Evolutionary conservation across 352 stramenopile species (phyloP).

Genomic region (Aphanomyces euteiches): DNA sequence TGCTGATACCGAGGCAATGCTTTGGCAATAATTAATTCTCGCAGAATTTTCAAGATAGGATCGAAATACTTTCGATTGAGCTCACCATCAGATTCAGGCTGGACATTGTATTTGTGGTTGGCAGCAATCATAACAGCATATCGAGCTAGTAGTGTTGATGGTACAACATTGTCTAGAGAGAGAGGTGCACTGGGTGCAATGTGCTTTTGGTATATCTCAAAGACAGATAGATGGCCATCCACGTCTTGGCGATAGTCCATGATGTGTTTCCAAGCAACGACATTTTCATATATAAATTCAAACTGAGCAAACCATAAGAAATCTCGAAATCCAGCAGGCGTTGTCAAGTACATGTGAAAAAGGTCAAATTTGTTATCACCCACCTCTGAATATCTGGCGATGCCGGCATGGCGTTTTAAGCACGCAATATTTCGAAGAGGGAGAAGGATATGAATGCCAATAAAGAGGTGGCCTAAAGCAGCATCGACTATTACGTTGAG

Average conservation of each 20-base stretch:
- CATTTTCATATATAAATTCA: conserved; percentile 8
- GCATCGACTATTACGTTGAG: conserved; percentile 8
- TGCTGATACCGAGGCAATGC: conserved; percentile 20
- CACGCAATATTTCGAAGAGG: neutral
- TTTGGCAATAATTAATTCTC: neutral
- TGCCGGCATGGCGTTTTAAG: neutral
- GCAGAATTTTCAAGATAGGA: neutral
- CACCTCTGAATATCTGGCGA: neutral
- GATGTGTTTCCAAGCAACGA: conserved; percentile 9
- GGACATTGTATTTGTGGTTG: conserved; percentile 31
- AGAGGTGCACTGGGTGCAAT: neutral
- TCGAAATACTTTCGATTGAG: conserved; percentile 15
- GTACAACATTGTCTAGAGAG: neutral
- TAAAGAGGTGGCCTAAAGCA: neutral
- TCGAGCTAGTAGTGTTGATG: neutral
- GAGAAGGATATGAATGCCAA: conserved; percentile 6
- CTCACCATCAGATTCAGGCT: neutral
- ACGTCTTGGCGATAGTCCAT: conserved; percentile 1
- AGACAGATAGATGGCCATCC: neutral
- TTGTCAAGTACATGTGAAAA: conserved; percentile 1
- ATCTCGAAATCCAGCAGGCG: neutral
- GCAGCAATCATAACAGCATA: conserved; percentile 24
- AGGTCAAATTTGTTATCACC: neutral
- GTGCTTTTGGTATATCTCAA: conserved; percentile 12
- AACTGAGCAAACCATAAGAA: conserved; percentile 11